Conservation (phyloP, 176 grass and related monocot species). For the Bromus sterilis region DNA sequence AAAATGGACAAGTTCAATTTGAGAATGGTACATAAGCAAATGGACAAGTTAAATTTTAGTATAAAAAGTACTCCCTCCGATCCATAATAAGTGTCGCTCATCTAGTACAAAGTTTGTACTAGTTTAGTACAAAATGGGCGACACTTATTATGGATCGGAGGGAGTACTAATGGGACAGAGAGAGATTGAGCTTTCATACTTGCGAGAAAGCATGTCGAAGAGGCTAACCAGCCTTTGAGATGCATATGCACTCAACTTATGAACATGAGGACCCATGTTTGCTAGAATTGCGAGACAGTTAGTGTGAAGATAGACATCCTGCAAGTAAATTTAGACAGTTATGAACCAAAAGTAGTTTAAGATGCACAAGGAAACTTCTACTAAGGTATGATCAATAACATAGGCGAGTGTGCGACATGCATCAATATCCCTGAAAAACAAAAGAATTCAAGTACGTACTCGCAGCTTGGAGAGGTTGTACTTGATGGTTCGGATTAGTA, state of each 20-base stretch:
- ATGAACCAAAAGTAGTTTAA: not conserved
- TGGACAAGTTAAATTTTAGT: too few species aligned
- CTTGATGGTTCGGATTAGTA: slow-evolving; percentile 94
- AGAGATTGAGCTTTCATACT: slow-evolving; percentile 48
- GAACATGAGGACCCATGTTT: slow-evolving; percentile 97
- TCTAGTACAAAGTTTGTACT: too few species aligned
- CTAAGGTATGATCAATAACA: not conserved
- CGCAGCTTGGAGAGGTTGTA: slow-evolving; percentile 98
- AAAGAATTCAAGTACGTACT: slow-evolving; percentile 38
- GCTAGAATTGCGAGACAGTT: slow-evolving; percentile 97
- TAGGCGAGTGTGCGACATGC: not conserved
- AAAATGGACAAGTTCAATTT: not conserved
- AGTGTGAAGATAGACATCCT: slow-evolving; percentile 99
- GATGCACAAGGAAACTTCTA: not conserved
- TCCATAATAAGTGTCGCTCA: too few species aligned
- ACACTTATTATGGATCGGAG: too few species aligned
- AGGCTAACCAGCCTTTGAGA: slow-evolving; percentile 99
- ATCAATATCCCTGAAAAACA: slow-evolving; percentile 1
- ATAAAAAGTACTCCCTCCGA: too few species aligned
- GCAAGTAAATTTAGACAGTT: slow-evolving; percentile 28
- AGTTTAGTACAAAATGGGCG: too few species aligned
- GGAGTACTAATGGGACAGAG: not conserved
- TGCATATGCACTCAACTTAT: slow-evolving; percentile 92
- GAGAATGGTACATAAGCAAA: too few species aligned
- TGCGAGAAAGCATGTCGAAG: slow-evolving; percentile 99